phyloP scores from a whole-genome alignment of 768 basidiomycete species.

The Lactarius trivialis region DNA sequence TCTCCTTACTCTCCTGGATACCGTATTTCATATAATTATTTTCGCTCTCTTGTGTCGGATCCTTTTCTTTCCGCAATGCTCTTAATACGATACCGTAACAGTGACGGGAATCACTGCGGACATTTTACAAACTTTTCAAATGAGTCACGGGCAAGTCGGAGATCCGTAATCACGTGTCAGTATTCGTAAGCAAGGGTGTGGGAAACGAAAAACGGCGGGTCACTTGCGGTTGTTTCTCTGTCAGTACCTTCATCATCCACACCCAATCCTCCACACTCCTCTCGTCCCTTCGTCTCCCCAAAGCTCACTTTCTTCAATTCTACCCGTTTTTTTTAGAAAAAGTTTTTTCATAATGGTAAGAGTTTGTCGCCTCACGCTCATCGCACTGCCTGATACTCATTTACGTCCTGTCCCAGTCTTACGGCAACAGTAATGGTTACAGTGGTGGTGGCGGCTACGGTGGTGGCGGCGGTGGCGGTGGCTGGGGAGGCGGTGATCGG shows the following conservation, averaged over 20 bases:
- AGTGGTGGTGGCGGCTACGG: conserved; percentile 30
- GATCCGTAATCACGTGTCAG: background rate
- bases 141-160: too few relatives aligned
- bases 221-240: background rate
- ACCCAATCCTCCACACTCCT: conserved; percentile 17
- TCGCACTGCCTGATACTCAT: background rate
- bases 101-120: background rate
- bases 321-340: background rate
- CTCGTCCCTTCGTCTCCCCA: background rate
- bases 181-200: conserved; percentile 15
- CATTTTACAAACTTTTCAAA: background rate
- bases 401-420: conserved; percentile 21
- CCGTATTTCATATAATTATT: conserved; percentile 12
- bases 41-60: conserved; percentile 1
- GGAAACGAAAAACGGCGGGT: conserved; percentile 9
- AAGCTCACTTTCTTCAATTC: conserved; percentile 4
- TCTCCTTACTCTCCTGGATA: background rate
- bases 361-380: conserved; percentile 18
- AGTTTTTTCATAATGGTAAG: conserved; percentile 25
- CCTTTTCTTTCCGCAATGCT: background rate
- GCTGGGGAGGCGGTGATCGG: conserved; percentile 54
- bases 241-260: conserved; percentile 14
- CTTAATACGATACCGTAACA: conserved; percentile 3
- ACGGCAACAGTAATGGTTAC: conserved; percentile 34
- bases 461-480: conserved; percentile 35